Percentiles rank a stretch among this genome's conserved stretches.
Evolutionary conservation across 176 grass and related monocot genomes (phyloP).

Genomic region (Lolium rigidum): DNA sequence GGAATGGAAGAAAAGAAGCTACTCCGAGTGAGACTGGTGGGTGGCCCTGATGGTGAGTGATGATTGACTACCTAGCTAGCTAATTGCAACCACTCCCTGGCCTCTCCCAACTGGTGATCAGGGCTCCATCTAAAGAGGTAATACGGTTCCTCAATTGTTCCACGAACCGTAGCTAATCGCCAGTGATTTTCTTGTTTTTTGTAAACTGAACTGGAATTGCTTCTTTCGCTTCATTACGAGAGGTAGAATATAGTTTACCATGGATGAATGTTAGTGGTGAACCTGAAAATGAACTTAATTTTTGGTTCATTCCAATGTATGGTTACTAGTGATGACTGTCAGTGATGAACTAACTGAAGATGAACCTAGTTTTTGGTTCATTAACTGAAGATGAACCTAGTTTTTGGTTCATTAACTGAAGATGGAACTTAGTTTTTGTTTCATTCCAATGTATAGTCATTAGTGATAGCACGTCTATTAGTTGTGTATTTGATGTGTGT

Average conservation of each 20-base stretch:
- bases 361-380: not conserved
- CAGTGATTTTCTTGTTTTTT: not conserved
- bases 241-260: not conserved
- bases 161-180: not conserved
- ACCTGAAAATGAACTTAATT: not conserved
- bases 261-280: not conserved
- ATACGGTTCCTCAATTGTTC: not conserved
- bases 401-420: not conserved
- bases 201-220: not conserved
- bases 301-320: not conserved
- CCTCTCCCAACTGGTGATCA: not conserved
- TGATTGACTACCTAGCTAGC: not conserved
- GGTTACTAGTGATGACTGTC: not conserved
- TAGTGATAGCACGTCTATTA: not conserved
- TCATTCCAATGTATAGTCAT: not conserved
- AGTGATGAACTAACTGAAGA: too few relatives aligned
- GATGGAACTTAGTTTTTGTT: not conserved
- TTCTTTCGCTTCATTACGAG: not conserved
- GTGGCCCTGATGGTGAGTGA: constrained; percentile 11
- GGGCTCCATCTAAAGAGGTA: not conserved
- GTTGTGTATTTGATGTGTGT: not conserved
- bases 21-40: constrained; percentile 4
- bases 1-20: constrained; percentile 39
- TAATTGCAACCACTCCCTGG: constrained; percentile 9
- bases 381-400: not conserved